Conservation (phyloP, 352 stramenopile genomes). For the Pythium aristosporum region DNA sequence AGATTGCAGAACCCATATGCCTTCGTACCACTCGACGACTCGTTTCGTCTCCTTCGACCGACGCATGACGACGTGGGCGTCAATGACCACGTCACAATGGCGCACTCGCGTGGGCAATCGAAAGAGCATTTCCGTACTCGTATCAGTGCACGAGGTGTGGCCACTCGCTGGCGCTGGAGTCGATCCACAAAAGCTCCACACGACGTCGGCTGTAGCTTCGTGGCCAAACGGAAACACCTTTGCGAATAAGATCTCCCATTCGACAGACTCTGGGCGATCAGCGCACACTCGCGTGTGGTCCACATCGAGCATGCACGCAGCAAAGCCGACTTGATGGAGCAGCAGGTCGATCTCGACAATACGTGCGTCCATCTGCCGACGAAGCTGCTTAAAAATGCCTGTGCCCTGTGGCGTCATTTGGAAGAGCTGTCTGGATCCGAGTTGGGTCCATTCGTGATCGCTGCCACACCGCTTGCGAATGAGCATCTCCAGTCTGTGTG, state of each 20-base stretch:
- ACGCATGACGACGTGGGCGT: conserved; percentile 2
- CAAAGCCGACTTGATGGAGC: not conserved
- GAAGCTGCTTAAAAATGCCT: not conserved
- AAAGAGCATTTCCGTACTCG: not conserved
- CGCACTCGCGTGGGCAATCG: not conserved
- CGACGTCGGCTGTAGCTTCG: not conserved
- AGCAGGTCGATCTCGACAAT: not conserved
- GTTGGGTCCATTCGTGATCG: not conserved
- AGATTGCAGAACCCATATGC: not conserved
- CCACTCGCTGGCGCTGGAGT: not conserved
- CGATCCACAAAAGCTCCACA: not conserved
- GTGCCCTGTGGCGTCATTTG: too few species aligned
- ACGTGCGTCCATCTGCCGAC: not conserved
- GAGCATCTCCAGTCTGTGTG: not conserved
- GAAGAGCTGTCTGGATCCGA: not conserved
- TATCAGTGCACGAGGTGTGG: not conserved
- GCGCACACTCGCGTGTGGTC: not conserved
- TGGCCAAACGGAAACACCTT: conserved; percentile 2
- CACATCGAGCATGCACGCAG: not conserved
- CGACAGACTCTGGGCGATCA: not conserved
- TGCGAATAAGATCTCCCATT: not conserved
- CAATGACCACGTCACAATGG: not conserved
- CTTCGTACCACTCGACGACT: conserved; percentile 2
- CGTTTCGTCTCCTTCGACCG: not conserved
- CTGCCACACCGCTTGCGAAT: not conserved